A percentile compares a stretch with the other conserved stretches of the same genome.
phyloP scores from a whole-genome alignment of 768 basidiomycete species.

The Antrodiella citrinella region DNA sequence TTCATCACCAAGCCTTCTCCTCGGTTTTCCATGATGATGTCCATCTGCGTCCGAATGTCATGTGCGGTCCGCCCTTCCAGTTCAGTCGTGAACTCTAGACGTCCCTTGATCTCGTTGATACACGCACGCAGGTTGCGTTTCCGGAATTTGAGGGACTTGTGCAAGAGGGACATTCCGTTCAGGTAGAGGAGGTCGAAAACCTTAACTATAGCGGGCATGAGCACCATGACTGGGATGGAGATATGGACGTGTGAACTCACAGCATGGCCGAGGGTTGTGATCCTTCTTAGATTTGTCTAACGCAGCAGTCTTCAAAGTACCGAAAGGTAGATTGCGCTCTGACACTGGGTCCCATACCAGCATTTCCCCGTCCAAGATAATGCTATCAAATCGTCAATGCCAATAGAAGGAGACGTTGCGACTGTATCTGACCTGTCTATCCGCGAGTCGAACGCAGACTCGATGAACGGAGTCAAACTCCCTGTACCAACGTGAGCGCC shows the following conservation, averaged over 20 bases:
- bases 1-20: constrained; percentile 96
- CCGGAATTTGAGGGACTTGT: constrained; percentile 63
- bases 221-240: background rate
- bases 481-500: constrained; percentile 78
- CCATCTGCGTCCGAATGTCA: constrained; percentile 76
- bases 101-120: constrained; percentile 62
- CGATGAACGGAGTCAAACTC: constrained; percentile 83
- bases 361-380: constrained; percentile 98
- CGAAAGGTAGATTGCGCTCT: constrained; percentile 85
- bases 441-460: constrained; percentile 62
- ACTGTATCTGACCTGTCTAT: constrained; percentile 83
- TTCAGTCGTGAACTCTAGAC: constrained; percentile 72
- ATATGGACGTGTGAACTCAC: constrained; percentile 36
- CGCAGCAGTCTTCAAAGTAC: constrained; percentile 89
- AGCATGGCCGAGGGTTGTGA: constrained; percentile 80
- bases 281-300: constrained; percentile 68
- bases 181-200: constrained; percentile 91
- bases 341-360: constrained; percentile 93
- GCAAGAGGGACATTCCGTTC: constrained; percentile 72
- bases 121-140: constrained; percentile 70
- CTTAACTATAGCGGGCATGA: constrained; percentile 68
- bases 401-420: no score
- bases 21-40: constrained; percentile 71
- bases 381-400: constrained; percentile 34
- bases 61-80: constrained; percentile 69